Evolutionary conservation across 257 asterid genomes (phyloP).

Genomic region (Rubia yunnanensis): DNA sequence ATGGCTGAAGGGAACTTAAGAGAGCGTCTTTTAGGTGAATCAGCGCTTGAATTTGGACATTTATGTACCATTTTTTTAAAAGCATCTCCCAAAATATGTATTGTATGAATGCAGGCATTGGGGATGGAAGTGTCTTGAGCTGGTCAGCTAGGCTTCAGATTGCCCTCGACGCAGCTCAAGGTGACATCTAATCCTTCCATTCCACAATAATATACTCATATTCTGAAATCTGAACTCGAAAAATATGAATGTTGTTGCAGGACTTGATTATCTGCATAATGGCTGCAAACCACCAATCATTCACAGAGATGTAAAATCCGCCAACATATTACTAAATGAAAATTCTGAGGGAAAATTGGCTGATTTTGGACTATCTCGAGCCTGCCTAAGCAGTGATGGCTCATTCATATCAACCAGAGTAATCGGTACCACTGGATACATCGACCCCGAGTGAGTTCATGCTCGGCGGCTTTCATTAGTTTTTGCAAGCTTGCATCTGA

Average conservation of each 20-base stretch:
- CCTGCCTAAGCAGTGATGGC: slow-evolving; percentile 1
- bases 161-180: slow-evolving; percentile 32
- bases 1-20: slow-evolving; percentile 32
- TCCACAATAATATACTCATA: no score
- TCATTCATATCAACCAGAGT: slow-evolving; percentile 18
- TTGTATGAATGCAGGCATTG: not conserved
- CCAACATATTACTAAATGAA: slow-evolving; percentile 24
- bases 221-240: no score
- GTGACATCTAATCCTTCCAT: no score
- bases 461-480: not conserved
- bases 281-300: slow-evolving; percentile 35
- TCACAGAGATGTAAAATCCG: no score
- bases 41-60: not conserved
- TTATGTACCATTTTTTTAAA: not conserved
- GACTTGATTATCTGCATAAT: slow-evolving; percentile 37
- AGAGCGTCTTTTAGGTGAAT: slow-evolving; percentile 27
- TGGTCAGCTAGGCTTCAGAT: slow-evolving; percentile 38
- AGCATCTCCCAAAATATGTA: no score
- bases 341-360: slow-evolving; percentile 26
- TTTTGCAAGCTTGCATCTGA: not conserved
- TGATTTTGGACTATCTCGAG: slow-evolving; percentile 40
- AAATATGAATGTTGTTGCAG: no score
- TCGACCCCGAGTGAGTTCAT: slow-evolving; percentile 35
- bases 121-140: slow-evolving; percentile 15
- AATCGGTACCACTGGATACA: slow-evolving; percentile 30